Percentiles rank a stretch among this genome's conserved stretches.
Conservation (phyloP, 768 basidiomycete genomes). For the Termitomyces sp. region DNA sequence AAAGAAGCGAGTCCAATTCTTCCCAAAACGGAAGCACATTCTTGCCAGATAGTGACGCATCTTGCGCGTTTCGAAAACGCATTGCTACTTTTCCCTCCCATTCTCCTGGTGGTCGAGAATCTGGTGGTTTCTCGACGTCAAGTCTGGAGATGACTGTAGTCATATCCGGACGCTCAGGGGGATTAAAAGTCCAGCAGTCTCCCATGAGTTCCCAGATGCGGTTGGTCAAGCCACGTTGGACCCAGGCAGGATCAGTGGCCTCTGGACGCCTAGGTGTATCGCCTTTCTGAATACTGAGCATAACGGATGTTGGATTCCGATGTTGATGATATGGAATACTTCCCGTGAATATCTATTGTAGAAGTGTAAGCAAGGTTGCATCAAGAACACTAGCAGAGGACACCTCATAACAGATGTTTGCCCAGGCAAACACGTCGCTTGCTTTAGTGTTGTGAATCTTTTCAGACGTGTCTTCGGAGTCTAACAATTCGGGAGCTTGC, state of each 20-base stretch:
- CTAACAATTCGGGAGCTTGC: not conserved
- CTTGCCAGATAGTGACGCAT: not conserved
- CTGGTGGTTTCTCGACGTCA: not conserved
- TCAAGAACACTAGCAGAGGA: too few relatives aligned
- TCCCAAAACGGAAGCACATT: not conserved
- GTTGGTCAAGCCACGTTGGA: not conserved
- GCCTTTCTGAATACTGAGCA: not conserved
- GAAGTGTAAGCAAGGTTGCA: too few relatives aligned
- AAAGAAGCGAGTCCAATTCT: not conserved
- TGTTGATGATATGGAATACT: not conserved
- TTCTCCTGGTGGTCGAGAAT: not conserved
- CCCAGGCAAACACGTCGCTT: conserved; percentile 6
- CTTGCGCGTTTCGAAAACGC: not conserved
- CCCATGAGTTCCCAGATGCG: not conserved
- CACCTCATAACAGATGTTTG: conserved; percentile 1
- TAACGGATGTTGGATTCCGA: not conserved
- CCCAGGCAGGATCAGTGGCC: not conserved
- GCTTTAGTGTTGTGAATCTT: not conserved
- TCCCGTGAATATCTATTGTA: not conserved
- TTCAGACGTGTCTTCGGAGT: not conserved
- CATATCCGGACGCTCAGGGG: not conserved
- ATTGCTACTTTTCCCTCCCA: not conserved
- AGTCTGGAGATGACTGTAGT: not conserved
- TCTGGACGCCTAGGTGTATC: not conserved
- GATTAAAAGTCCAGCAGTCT: not conserved